Conservation (phyloP, 106 monocot genomes). For the Dioscorea zingiberensis region DNA sequence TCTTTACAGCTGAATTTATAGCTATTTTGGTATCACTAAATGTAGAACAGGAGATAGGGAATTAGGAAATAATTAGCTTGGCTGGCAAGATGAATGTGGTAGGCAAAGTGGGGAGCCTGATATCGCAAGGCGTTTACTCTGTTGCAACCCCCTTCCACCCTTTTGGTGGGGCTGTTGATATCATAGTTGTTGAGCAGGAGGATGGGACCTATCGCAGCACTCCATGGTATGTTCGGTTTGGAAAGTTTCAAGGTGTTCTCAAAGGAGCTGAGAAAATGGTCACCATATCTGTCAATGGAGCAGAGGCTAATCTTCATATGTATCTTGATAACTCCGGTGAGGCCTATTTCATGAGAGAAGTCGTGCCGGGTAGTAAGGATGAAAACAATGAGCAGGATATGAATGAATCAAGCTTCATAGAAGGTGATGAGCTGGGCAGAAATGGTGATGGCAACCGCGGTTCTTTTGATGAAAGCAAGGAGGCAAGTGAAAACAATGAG, state of each 20-base stretch:
- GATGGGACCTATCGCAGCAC: constrained; percentile 94
- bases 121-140: constrained; percentile 91
- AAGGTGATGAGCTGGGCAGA: constrained; percentile 9
- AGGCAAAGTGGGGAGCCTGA: constrained; percentile 77
- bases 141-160: constrained; percentile 98
- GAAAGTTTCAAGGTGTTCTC: constrained; percentile 92
- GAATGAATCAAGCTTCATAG: constrained; percentile 13
- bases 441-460: constrained; percentile 7
- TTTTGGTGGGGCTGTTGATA: constrained; percentile 93
- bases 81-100: constrained; percentile 77
- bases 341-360: constrained; percentile 89
- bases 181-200: constrained; percentile 84
- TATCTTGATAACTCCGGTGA: constrained; percentile 87
- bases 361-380: constrained; percentile 23
- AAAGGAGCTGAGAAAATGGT: constrained; percentile 90
- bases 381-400: constrained; percentile 8
- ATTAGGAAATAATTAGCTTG: not conserved
- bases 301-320: constrained; percentile 82
- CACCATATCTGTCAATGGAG: constrained; percentile 72
- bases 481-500: constrained; percentile 12
- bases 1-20: too few relatives aligned
- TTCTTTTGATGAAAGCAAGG: constrained; percentile 15
- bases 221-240: constrained; percentile 96
- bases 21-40: too few relatives aligned
- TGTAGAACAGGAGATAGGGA: too few relatives aligned